Percentiles rank a stretch among this genome's conserved stretches.
Evolutionary conservation across 73 alveolate species (phyloP).

Genomic region (Blepharisma stoltei): DNA sequence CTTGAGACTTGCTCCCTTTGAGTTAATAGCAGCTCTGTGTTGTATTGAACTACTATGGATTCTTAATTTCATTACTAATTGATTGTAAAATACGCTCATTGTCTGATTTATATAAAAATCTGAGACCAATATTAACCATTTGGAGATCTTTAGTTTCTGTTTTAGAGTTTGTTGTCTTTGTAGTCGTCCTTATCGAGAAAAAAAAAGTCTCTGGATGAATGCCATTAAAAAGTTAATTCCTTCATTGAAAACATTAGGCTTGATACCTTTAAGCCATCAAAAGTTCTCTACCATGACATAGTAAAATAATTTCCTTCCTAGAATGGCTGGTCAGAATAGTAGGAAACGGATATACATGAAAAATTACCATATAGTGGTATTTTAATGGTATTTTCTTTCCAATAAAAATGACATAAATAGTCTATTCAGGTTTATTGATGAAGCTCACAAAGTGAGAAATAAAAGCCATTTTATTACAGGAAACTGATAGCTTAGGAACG

Average conservation of each 20-base stretch:
- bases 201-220: slow-evolving; percentile 65
- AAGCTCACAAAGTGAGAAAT: too few species aligned
- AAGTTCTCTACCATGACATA: not conserved
- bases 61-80: slow-evolving; percentile 73
- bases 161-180: slow-evolving; percentile 44
- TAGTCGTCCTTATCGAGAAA: slow-evolving; percentile 53
- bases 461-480: too few species aligned
- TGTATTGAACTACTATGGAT: slow-evolving; percentile 75
- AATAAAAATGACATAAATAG: too few species aligned
- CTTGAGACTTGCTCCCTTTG: slow-evolving; percentile 72
- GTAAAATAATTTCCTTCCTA: too few species aligned
- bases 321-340: too few species aligned
- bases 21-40: slow-evolving; percentile 73
- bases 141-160: slow-evolving; percentile 71
- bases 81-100: slow-evolving; percentile 85
- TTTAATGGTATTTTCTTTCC: too few species aligned
- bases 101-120: slow-evolving; percentile 73
- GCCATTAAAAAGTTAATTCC: slow-evolving; percentile 63
- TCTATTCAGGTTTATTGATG: too few species aligned
- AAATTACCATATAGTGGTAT: too few species aligned
- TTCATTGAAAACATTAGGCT: slow-evolving; percentile 46
- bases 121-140: slow-evolving; percentile 53
- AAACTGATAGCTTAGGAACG: too few species aligned
- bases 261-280: slow-evolving; percentile 41
- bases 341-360: too few species aligned